A percentile compares a stretch with the other conserved stretches of the same genome.
phyloP scores from a whole-genome alignment of 163 green algal species.

The Botryococcus braunii region DNA sequence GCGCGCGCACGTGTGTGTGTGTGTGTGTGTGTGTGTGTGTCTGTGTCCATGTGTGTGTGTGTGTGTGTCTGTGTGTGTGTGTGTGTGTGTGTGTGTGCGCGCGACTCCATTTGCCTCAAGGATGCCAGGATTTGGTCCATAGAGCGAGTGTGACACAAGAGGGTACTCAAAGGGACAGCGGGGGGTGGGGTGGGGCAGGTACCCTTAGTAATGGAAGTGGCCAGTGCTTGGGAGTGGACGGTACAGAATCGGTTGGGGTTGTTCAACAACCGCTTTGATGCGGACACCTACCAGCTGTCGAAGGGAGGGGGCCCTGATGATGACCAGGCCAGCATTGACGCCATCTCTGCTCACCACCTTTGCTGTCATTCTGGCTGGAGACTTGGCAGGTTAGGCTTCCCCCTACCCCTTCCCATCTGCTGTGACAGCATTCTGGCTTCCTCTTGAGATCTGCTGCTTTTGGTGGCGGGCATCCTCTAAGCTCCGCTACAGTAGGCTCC shows the following conservation, averaged over 20 bases:
- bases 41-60: no score
- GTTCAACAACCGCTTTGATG: slow-evolving; percentile 36
- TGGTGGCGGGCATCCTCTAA: no score
- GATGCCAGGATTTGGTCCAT: background rate
- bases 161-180: background rate
- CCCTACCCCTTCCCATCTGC: background rate
- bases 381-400: slow-evolving; percentile 29
- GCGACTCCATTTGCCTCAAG: background rate
- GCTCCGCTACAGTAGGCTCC: no score
- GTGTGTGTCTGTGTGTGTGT: no score
- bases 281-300: slow-evolving; percentile 2
- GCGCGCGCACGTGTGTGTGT: no score
- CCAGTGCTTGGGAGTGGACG: slow-evolving; percentile 39
- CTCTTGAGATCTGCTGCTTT: no score
- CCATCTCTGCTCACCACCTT: slow-evolving; percentile 40
- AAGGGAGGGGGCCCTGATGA: background rate
- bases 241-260: slow-evolving; percentile 39
- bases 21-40: no score
- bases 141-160: background rate
- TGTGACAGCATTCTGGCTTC: no score
- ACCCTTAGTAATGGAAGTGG: slow-evolving; percentile 35
- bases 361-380: slow-evolving; percentile 54
- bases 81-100: no score
- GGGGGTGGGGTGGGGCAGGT: slow-evolving; percentile 12
- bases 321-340: slow-evolving; percentile 13